A percentile compares a stretch with the other conserved stretches of the same genome.
Conservation (phyloP, 495 filamentous ascomycete species). For the Penicilliopsis zonata region DNA sequence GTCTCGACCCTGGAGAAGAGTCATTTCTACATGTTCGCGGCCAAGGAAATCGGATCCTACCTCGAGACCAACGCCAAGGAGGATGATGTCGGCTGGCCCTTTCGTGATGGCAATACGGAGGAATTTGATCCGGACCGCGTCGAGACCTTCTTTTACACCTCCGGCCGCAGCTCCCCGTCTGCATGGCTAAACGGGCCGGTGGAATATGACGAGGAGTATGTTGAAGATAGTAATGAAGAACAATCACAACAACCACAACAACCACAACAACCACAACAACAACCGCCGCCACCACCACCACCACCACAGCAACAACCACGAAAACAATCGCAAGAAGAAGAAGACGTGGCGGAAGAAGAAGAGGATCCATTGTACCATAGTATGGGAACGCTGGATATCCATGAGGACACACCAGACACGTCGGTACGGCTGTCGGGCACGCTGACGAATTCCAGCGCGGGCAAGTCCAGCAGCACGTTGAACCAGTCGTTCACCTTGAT, state of each 20-base stretch:
- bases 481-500: slow-evolving; percentile 36
- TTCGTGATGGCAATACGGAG: slow-evolving; percentile 45
- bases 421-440: slow-evolving; percentile 29
- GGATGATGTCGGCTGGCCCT: slow-evolving; percentile 72
- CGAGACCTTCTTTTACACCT: slow-evolving; percentile 25
- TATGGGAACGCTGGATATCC: slow-evolving; percentile 31
- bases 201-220: slow-evolving; percentile 14
- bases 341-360: slow-evolving; percentile 26
- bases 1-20: slow-evolving; percentile 53
- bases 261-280: no score
- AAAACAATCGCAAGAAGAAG: no score
- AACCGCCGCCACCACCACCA: no score
- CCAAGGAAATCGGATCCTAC: slow-evolving; percentile 64
- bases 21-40: slow-evolving; percentile 67
- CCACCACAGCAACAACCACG: no score
- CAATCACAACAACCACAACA: no score
- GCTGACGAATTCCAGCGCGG: slow-evolving; percentile 26
- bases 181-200: slow-evolving; percentile 18
- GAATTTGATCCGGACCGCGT: slow-evolving; percentile 19
- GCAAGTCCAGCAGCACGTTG: slow-evolving; percentile 24
- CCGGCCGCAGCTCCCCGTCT: slow-evolving; percentile 27
- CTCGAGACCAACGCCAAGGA: slow-evolving; percentile 56
- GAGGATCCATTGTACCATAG: slow-evolving; percentile 32
- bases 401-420: slow-evolving; percentile 25
- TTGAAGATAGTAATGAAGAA: no score